A percentile compares a stretch with the other conserved stretches of the same genome.
phyloP scores from a whole-genome alignment of 495 filamentous ascomycete genomes.

The Xylaria flabelliformis region DNA sequence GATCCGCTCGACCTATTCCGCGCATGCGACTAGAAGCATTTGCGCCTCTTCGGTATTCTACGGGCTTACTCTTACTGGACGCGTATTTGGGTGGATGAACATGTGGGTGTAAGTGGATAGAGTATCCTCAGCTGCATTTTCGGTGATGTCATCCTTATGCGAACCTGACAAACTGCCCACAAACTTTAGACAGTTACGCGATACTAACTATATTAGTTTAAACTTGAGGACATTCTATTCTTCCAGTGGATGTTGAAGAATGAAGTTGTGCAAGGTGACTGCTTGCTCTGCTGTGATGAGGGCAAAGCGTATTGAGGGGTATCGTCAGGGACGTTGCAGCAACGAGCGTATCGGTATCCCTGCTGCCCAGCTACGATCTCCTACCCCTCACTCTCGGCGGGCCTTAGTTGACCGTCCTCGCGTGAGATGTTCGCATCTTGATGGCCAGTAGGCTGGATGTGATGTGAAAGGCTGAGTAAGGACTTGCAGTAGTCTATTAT shows the following conservation, averaged over 20 bases:
- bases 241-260: neutral
- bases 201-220: neutral
- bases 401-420: neutral
- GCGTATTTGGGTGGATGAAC: slow-evolving; percentile 12
- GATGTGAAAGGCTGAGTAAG: slow-evolving; percentile 19
- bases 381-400: slow-evolving; percentile 18
- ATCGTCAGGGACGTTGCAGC: slow-evolving; percentile 12
- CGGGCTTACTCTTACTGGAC: neutral
- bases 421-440: neutral
- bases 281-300: neutral
- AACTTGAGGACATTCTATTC: neutral
- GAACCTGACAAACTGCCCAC: slow-evolving; percentile 15
- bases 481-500: slow-evolving; percentile 13
- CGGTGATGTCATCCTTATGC: slow-evolving; percentile 26
- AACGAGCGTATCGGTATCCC: neutral
- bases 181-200: neutral
- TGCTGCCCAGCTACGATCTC: neutral
- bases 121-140: slow-evolving; percentile 14
- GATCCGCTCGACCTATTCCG: neutral
- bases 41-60: slow-evolving; percentile 15
- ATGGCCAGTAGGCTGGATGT: neutral
- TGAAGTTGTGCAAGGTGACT: neutral
- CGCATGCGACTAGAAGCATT: neutral
- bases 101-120: slow-evolving; percentile 21
- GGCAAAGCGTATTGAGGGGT: neutral